phyloP scores from a whole-genome alignment of 768 basidiomycete species.

The Gelatoporia subvermispora region DNA sequence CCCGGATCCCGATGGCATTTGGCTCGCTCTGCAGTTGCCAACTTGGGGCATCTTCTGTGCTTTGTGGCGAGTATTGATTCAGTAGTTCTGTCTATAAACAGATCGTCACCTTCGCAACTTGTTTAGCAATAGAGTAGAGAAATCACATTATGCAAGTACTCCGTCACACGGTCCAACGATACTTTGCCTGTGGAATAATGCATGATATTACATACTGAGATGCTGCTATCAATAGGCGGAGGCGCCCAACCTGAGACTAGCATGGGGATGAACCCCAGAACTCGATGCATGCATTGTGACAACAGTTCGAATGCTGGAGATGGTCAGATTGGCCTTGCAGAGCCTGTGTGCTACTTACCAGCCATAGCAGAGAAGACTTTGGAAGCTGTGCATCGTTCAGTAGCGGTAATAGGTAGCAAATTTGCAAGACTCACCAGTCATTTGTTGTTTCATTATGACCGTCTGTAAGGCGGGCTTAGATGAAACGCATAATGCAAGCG shows the following conservation, averaged over 20 bases:
- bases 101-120: too few relatives aligned
- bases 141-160: conserved; percentile 26
- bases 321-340: conserved; percentile 9
- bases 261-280: not conserved
- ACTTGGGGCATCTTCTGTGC: conserved; percentile 1
- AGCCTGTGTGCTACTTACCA: not conserved
- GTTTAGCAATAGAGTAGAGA: too few relatives aligned
- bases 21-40: not conserved
- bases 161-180: conserved; percentile 33
- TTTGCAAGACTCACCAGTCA: conserved; percentile 20
- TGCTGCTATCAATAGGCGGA: conserved; percentile 47
- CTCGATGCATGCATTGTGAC: not conserved
- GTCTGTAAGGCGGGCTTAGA: conserved; percentile 15
- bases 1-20: conserved; percentile 44
- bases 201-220: conserved; percentile 27
- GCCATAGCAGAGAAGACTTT: conserved; percentile 5
- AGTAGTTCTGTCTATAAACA: too few relatives aligned
- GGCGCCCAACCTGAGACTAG: conserved; percentile 28
- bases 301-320: not conserved
- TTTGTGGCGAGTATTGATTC: not conserved
- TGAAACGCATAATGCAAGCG: not conserved
- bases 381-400: not conserved
- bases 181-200: conserved; percentile 22
- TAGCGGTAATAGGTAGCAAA: too few relatives aligned
- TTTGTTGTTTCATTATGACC: conserved; percentile 28